Percentiles rank a stretch among this genome's conserved stretches.
phyloP scores from a whole-genome alignment of 345 rosid genomes.

The Citrus inodora region DNA sequence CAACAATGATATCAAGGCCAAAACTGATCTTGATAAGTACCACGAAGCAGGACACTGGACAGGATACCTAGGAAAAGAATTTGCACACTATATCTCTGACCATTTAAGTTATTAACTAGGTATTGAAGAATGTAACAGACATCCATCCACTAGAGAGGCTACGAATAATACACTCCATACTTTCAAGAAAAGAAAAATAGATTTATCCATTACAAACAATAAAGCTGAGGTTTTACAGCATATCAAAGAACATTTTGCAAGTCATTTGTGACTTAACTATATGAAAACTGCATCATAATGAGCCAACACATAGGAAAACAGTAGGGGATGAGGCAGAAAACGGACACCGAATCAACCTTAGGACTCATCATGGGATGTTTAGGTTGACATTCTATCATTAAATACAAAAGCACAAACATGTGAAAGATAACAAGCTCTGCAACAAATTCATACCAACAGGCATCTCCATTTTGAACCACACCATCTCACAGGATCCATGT shows the following conservation, averaged over 20 bases:
- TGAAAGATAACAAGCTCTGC: background rate
- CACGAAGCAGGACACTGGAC: background rate
- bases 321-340: background rate
- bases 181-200: background rate
- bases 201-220: background rate
- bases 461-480: conserved; percentile 96
- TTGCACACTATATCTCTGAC: background rate
- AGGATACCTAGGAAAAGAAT: background rate
- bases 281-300: background rate
- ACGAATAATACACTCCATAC: background rate
- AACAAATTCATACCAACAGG: conserved; percentile 49
- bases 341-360: background rate
- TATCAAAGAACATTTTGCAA: background rate
- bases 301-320: background rate
- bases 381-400: background rate
- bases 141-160: background rate
- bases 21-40: background rate
- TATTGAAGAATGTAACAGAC: background rate
- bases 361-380: background rate
- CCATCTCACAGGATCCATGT: conserved; percentile 89
- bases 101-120: background rate
- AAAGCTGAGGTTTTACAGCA: background rate
- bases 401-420: background rate
- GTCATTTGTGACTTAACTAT: background rate
- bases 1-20: background rate